These are phyloP conservation scores for Kregervanrija fluxuum DNA, from an alignment of 805 yeast genomes.

Conservation along the genomic window DNA sequence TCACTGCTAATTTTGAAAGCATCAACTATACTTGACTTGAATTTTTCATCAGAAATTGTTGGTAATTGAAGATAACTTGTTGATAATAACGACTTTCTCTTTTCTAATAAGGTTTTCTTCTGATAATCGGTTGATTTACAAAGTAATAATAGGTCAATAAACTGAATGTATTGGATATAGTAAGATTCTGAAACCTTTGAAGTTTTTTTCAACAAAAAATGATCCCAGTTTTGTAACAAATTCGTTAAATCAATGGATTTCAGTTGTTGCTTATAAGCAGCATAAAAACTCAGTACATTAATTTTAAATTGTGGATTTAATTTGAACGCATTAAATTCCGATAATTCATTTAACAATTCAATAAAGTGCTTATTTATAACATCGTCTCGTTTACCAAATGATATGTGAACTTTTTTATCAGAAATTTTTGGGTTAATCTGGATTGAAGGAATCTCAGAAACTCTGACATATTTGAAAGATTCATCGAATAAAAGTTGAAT, in stretches of 20 bases:
- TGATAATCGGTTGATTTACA: constrained; percentile 10
- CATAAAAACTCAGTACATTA: constrained; percentile 9
- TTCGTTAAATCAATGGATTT: constrained; percentile 10
- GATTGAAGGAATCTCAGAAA: constrained; percentile 14
- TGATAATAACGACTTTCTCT: constrained; percentile 7
- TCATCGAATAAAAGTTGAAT: constrained; percentile 22
- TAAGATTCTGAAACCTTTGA: neutral
- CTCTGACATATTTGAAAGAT: constrained; percentile 12
- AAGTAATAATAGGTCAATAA: constrained; percentile 12
- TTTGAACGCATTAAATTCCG: constrained; percentile 11
- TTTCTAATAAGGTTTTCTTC: constrained; percentile 1
- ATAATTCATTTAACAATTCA: constrained; percentile 11
- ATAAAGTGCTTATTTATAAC: constrained; percentile 18
- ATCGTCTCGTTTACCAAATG: constrained; percentile 18
- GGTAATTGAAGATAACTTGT: constrained; percentile 11
- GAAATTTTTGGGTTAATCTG: constrained; percentile 15
- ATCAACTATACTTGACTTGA: constrained; percentile 5
- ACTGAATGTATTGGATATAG: constrained; percentile 11
- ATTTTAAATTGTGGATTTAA: constrained; percentile 12
- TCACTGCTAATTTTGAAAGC: constrained; percentile 7
- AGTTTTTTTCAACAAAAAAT: neutral
- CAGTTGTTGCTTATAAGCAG: constrained; percentile 11
- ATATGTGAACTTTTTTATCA: constrained; percentile 14
- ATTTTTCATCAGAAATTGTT: constrained; percentile 9
- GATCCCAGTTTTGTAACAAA: constrained; percentile 1